Evolutionary conservation across 495 filamentous ascomycete genomes (phyloP).

Genomic region (Aspergillus cristatus): DNA sequence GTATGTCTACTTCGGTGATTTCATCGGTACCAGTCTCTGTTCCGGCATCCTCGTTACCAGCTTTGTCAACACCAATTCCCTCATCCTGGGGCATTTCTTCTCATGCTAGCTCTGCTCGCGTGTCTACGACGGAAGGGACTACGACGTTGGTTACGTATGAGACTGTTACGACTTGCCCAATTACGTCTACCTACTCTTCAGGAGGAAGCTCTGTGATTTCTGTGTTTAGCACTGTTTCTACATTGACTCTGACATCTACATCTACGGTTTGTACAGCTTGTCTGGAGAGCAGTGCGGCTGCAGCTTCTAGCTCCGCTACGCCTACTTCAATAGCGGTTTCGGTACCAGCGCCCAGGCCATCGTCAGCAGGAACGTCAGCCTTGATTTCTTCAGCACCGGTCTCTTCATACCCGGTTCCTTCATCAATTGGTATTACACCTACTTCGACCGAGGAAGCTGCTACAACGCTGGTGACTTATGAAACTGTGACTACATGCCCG

Average conservation of each 20-base stretch:
- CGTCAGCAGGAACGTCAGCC: no score
- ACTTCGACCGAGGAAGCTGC: not conserved
- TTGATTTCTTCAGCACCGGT: constrained; percentile 22
- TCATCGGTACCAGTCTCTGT: no score
- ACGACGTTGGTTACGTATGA: constrained; percentile 10
- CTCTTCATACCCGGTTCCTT: no score
- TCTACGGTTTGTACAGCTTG: no score
- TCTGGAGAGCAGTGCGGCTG: no score
- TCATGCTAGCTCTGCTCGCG: no score
- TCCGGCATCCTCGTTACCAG: no score
- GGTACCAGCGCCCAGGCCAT: no score
- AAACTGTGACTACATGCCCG: constrained; percentile 27
- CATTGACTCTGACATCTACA: constrained; percentile 28
- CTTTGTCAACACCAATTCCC: constrained; percentile 20
- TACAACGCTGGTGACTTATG: constrained; percentile 9
- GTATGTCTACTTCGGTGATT: constrained; percentile 1
- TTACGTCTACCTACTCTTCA: constrained; percentile 29
- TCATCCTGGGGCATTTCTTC: no score
- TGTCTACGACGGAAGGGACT: not conserved
- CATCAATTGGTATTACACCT: no score
- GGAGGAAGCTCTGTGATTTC: constrained; percentile 23
- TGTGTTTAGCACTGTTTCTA: constrained; percentile 31
- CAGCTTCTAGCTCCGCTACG: no score
- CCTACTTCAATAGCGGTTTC: no score
- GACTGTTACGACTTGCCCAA: constrained; percentile 28